Evolutionary conservation across 2,329 filamentous ascomycete species (phyloP), one percentile per base, ranked within the genome.

Genomic region (Pestalotiopsis sp.): DNA sequence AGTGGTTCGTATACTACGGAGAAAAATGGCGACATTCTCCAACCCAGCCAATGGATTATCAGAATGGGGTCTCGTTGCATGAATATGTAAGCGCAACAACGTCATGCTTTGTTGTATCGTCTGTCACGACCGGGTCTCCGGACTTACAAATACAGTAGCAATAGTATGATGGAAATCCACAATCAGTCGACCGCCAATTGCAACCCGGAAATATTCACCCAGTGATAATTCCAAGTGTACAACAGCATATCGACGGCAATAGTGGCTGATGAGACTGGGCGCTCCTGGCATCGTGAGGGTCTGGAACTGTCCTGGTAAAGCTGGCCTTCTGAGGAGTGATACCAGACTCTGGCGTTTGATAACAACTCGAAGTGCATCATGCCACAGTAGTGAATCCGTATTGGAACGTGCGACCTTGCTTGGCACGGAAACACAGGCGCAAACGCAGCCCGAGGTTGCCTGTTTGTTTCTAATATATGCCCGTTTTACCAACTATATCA

Each of bases 161-260:
- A 1, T 9, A 31, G 31, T 31, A 31, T 31, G 5, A 31, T 9
- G 31, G 31, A 9, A 2, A 36, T 36, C 9, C 7, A 36, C 7
- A 36, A 36, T 1, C 2, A 36, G 31, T 1, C 31, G 31, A 36
- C 7, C 31, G 31, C 31, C 7, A 7, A 36, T 36, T 6, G 7
- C 2, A 6, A 36, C 7, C 2, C 9, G 3, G 31, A 36, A 36
- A 9, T 36, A 9, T 9, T 36, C 31, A 9, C 20, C 20, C 31
- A 36, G 9, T 36, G 7, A 36, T 36, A 36, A 36, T n/a, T 49
- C n/a, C 41, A 2, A 61, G 13, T 11, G 13, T 39, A 11, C 23
- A 31, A 38, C 27, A n/a, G 27, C 23, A 81, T 81, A 77, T 78
- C 78, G n/a, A 79, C 77, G 20, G 79, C 77, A 49, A 73, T 83